Percentiles rank a stretch among this genome's conserved stretches.
Conservation (phyloP, 202 grass and related monocot genomes). For the Zizania palustris region DNA sequence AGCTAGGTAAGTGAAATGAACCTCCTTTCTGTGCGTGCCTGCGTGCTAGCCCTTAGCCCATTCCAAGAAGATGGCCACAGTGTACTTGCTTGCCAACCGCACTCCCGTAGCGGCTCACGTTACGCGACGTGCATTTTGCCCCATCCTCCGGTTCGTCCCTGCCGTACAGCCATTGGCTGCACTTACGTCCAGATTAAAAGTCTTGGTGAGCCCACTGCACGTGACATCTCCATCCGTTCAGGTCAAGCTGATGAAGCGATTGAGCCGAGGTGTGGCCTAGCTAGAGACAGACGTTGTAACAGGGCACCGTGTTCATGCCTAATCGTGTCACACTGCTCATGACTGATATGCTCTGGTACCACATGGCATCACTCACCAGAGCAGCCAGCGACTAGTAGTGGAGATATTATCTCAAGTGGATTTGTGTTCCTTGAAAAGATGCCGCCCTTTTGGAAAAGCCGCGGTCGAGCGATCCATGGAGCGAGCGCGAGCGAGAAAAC, state of each 20-base stretch:
- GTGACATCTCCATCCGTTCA: neutral
- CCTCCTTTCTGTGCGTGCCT: neutral
- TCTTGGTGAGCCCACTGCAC: no score
- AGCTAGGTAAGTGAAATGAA: neutral
- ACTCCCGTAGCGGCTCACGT: neutral
- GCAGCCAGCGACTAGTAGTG: neutral
- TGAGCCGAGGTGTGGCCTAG: neutral
- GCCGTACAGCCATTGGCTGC: neutral
- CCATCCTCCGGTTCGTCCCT: slow-evolving; percentile 21
- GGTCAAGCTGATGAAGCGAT: neutral
- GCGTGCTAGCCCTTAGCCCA: neutral
- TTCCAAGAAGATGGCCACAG: slow-evolving; percentile 25
- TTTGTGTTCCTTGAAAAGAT: slow-evolving; percentile 18
- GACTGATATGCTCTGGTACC: neutral
- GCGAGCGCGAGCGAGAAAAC: neutral
- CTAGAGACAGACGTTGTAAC: neutral
- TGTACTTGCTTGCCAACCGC: slow-evolving; percentile 33
- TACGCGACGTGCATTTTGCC: neutral
- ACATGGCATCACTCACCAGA: no score
- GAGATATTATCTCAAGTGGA: slow-evolving; percentile 35
- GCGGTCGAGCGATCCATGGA: neutral
- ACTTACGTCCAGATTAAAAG: neutral
- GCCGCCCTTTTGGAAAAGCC: slow-evolving; percentile 15
- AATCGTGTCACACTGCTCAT: neutral
- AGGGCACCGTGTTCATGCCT: neutral